Percentiles rank a stretch among this genome's conserved stretches.
These are phyloP conservation scores for Corymbia calophylla DNA, from an alignment of 441 rosid genomes.

Conservation along the genomic window DNA sequence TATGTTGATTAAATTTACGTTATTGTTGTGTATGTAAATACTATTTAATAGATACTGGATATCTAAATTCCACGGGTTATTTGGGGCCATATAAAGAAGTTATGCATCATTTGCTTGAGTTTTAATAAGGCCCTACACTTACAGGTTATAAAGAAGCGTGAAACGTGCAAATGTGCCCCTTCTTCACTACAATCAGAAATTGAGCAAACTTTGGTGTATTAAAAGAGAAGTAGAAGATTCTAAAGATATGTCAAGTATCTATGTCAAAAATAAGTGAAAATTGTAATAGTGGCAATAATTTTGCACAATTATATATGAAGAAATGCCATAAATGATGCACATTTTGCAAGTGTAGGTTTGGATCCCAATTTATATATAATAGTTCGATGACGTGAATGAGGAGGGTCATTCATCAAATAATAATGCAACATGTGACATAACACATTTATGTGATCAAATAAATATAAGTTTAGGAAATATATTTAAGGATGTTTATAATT, in stretches of 20 bases:
- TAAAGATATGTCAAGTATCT: background rate
- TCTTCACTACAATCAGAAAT: no score
- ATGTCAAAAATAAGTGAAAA: background rate
- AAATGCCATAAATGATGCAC: accelerated
- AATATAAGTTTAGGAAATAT: no score
- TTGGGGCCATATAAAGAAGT: background rate
- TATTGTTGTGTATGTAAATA: background rate
- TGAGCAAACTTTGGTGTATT: no score
- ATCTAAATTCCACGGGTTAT: background rate
- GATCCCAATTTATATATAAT: no score
- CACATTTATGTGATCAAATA: no score
- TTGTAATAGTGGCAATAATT: accelerated
- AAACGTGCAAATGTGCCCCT: no score
- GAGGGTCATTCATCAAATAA: background rate
- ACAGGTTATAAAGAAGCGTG: no score
- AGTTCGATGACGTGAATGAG: background rate
- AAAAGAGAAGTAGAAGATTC: no score
- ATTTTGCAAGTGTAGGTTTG: background rate
- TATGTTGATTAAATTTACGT: background rate
- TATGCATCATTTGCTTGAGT: background rate
- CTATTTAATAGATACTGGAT: background rate
- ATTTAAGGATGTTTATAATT: no score
- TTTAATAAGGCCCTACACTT: background rate
- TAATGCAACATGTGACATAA: no score
- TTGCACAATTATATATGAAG: background rate